Percentiles rank a stretch among this genome's conserved stretches.
Conservation (phyloP, 1,284 basidiomycete genomes). For the Ceraceosorus guamensis region DNA sequence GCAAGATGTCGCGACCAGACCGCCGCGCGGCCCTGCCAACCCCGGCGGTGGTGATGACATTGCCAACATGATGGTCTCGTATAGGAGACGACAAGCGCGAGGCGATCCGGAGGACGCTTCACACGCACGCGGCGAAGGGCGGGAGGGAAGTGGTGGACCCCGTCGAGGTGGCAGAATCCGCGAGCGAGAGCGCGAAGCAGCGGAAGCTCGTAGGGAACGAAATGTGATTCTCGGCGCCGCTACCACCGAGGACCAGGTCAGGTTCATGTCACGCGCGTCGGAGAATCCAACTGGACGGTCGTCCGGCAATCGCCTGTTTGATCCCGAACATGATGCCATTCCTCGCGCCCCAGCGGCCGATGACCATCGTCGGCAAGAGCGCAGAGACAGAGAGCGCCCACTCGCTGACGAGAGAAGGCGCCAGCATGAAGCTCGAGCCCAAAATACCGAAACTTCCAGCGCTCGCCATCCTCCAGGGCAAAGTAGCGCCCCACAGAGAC, state of each 20-base stretch:
- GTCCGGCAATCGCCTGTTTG: background rate
- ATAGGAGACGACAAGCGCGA: background rate
- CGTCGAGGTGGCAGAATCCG: background rate
- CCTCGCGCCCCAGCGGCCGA: background rate
- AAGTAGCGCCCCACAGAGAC: background rate
- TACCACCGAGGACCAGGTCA: background rate
- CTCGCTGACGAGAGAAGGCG: conserved; percentile 14
- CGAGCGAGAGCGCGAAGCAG: background rate
- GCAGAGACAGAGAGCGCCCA: conserved; percentile 1
- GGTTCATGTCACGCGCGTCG: background rate
- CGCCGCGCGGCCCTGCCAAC: too few relatives aligned
- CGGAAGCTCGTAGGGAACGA: background rate
- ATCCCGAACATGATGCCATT: background rate
- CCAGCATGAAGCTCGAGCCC: conserved; percentile 15
- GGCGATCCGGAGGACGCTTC: too few relatives aligned
- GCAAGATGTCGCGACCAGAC: too few relatives aligned
- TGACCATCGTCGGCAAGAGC: too few relatives aligned
- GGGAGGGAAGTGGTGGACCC: background rate
- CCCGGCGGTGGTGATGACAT: too few relatives aligned
- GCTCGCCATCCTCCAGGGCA: conserved; percentile 12
- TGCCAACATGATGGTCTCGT: background rate
- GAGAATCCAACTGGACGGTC: background rate
- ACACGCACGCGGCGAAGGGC: too few relatives aligned
- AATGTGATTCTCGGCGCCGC: background rate
- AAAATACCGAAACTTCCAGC: conserved; percentile 13